phyloP scores from a whole-genome alignment of 1,139 yeast species.

The Saccharomyces hybrid region DNA sequence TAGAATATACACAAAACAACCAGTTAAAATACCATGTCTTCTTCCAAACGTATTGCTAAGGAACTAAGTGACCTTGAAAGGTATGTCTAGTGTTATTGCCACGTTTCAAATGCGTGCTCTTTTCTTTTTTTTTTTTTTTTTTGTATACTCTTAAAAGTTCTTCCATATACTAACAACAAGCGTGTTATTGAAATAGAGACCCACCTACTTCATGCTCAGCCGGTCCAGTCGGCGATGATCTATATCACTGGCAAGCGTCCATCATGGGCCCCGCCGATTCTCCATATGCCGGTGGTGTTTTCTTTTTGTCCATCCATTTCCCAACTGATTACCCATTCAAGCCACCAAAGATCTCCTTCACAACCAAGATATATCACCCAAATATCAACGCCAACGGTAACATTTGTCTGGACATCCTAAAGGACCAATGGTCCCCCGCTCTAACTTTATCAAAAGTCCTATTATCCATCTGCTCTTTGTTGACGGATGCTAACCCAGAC shows the following conservation, averaged over 20 bases:
- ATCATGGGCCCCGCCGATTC: slow-evolving; percentile 95
- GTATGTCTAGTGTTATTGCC: slow-evolving; percentile 42
- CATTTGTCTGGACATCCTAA: slow-evolving; percentile 37
- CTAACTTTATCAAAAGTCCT: slow-evolving; percentile 80
- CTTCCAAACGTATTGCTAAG: slow-evolving; percentile 88
- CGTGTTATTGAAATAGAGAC: slow-evolving; percentile 46
- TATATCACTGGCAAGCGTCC: slow-evolving; percentile 96
- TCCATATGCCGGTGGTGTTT: slow-evolving; percentile 90
- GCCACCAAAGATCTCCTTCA: slow-evolving; percentile 87
- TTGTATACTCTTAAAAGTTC: neutral
- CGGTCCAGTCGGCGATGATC: slow-evolving; percentile 96
- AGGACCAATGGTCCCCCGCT: slow-evolving; percentile 67
- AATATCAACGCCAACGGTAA: slow-evolving; percentile 84
- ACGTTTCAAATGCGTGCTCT: neutral
- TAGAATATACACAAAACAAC: neutral
- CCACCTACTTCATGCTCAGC: slow-evolving; percentile 99
- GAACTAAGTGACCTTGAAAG: slow-evolving; percentile 91
- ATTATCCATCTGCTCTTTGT: slow-evolving; percentile 79
- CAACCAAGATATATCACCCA: slow-evolving; percentile 87
- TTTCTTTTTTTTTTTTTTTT: neutral
- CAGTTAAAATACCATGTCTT: slow-evolving; percentile 48
- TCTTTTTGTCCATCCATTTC: slow-evolving; percentile 84
- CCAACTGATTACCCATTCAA: slow-evolving; percentile 94
- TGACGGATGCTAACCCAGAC: slow-evolving; percentile 97
- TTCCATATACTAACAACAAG: neutral